A percentile compares a stretch with the other conserved stretches of the same genome.
Conservation (phyloP, 495 filamentous ascomycete species). For the Neurospora sp. region DNA sequence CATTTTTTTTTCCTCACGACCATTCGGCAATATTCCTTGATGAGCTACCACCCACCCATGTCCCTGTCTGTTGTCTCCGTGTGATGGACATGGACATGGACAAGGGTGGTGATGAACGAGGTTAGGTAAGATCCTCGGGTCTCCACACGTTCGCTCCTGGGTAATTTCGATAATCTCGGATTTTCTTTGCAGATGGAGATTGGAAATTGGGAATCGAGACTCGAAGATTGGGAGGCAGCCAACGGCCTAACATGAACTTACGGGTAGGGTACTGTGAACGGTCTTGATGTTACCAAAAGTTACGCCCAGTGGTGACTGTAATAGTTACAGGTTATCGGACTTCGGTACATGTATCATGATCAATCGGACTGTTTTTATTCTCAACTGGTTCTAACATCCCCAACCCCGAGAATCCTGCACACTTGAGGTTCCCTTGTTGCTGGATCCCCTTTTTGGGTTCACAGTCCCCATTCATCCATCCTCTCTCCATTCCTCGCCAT, state of each 20-base stretch:
- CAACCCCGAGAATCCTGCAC: background rate
- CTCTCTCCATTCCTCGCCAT: background rate
- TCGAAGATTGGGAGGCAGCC: background rate
- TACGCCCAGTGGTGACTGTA: background rate
- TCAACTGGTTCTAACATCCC: background rate
- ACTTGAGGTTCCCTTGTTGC: background rate
- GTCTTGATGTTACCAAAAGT: too few relatives aligned
- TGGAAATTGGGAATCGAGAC: background rate
- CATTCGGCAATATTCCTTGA: too few relatives aligned
- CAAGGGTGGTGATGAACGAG: background rate
- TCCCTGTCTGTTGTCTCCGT: too few relatives aligned
- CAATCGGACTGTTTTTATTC: background rate
- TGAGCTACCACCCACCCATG: too few relatives aligned
- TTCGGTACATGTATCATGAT: background rate
- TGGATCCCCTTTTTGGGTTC: background rate
- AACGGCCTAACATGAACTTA: background rate
- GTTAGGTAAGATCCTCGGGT: background rate
- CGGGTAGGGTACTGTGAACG: background rate
- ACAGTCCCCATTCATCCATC: background rate
- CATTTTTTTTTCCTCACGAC: too few relatives aligned
- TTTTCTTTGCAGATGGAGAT: background rate
- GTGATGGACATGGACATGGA: too few relatives aligned
- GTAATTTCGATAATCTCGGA: background rate
- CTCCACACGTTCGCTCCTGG: background rate
- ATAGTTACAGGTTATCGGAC: background rate